Base-by-base conservation (phyloP, 805 yeast genomes). In the Cephaloascus albidus region DNA sequence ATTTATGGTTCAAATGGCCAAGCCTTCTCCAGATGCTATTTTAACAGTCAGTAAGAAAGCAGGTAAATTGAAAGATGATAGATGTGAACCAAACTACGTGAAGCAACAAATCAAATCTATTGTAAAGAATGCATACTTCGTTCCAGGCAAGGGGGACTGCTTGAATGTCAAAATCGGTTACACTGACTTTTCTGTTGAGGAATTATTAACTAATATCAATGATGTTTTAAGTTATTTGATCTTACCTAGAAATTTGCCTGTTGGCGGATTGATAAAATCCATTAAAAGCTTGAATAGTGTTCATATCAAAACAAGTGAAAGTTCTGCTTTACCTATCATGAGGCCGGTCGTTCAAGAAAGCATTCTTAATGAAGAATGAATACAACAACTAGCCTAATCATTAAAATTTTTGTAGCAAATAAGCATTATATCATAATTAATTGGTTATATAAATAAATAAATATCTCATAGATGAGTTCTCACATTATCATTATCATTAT, bases 31-130 rank as follows among this genome's bases (percentile, higher is more conserved):
- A 1, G 64, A 63, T 20, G 61, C 60, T 4, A 39, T 47, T 35
- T 44, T 60, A 33, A 51, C 49, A 1, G 45, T 44, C 18, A 46
- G 43, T 3, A 55, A 58, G 18, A 60, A 55, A 38, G 54, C 64
- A 8, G 63, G 66, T 33, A 72, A 74, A 42, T 51, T 70, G 32
- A 71, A 72, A 49, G 76, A 69, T 41, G 81, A 77, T 42, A 63
- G 75, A 40, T 75, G 85, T 44, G 93, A 86, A 45, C 71, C 84
- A 0, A 66, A 68, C 35, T 82, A 74, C 49, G 77, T 86, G 3
- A 63, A 68, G 42, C 69, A 72, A 4, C 95, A 86, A 55, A 60
- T 85, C 43, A 74, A 70, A 50, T 68, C 80, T 14, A 81, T 85
- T 10, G 71, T 74, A 33, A 75, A 71, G 43, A 79, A 81, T 52